These are phyloP conservation scores for Chaetomium globosum DNA, from an alignment of 2,329 filamentous ascomycete species.

Conservation along the genomic window DNA sequence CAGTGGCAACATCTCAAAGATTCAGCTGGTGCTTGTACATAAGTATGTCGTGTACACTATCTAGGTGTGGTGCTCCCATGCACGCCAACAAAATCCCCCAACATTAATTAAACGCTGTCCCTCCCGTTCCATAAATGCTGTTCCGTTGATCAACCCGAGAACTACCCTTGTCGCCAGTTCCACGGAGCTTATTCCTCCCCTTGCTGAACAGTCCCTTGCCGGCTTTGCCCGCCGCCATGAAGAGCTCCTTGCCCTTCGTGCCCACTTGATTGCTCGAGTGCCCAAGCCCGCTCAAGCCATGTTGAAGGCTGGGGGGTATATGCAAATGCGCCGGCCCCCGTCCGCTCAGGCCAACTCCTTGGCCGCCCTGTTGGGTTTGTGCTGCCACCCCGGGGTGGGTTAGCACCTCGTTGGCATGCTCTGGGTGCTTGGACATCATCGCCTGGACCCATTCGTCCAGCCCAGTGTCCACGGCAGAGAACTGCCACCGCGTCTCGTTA, in stretches of 20 bases:
- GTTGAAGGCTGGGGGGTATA: slow-evolving; percentile 47
- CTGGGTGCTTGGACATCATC: slow-evolving; percentile 52
- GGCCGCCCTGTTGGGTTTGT: slow-evolving; percentile 24
- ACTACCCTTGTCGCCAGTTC: slow-evolving; percentile 84
- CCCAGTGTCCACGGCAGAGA: slow-evolving; percentile 73
- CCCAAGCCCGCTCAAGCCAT: slow-evolving; percentile 51
- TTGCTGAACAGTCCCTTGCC: slow-evolving; percentile 91
- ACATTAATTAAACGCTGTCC: slow-evolving; percentile 3
- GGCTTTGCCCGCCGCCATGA: slow-evolving; percentile 83
- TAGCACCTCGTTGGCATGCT: slow-evolving; percentile 49
- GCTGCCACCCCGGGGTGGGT: slow-evolving; percentile 34
- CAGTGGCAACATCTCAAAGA: not conserved
- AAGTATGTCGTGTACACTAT: not conserved
- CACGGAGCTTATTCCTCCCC: slow-evolving; percentile 79
- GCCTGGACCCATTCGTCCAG: slow-evolving; percentile 61
- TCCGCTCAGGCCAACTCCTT: slow-evolving; percentile 31
- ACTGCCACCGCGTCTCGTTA: slow-evolving; percentile 70
- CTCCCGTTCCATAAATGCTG: slow-evolving; percentile 1
- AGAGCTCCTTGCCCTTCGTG: slow-evolving; percentile 82
- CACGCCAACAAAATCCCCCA: slow-evolving; percentile 1
- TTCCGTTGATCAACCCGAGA: slow-evolving; percentile 44
- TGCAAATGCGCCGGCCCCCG: slow-evolving; percentile 38
- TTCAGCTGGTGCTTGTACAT: not conserved
- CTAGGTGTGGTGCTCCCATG: not conserved
- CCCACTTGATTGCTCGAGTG: slow-evolving; percentile 68